Base-by-base conservation (phyloP, 257 asterid species). In the Asclepias syriaca region DNA sequence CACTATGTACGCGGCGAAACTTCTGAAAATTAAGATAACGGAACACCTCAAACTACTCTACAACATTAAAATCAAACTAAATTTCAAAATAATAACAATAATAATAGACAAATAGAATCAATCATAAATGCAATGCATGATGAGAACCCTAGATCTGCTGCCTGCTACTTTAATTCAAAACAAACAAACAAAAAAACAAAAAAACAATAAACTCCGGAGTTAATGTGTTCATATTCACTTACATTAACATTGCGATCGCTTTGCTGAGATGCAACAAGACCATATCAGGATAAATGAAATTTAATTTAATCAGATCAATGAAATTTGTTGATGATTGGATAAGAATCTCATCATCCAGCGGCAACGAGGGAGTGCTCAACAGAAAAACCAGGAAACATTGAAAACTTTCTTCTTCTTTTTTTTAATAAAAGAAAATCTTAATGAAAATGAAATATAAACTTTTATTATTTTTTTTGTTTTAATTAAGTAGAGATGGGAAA, bases 121-220 rank as follows among this genome's bases (percentile, higher is more conserved):
- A 22, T 46, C n/a, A 46, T 12, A 24, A 27, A 22, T 18, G 59
- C 24, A 22, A 68, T 6, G 49, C 18, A 37, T 18, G 1, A 37
- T 51, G 37, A 64, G 68, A 76, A 70, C 72, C 75, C 75, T 70
- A 76, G 80, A 76, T 76, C 80, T 70, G 76, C 69, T 53, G 8
- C 39, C 69, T 53, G 8, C 39, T 27, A 49, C 48, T 51, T 15
- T 24, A 27, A 54, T 69, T 48, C 2, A 29, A 29, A 58, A 57
- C 0, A 48, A 72, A 48, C 6, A 61, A 24, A 29, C 34, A 29
- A 29, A 29, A 29, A 29, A 29, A 29, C 1, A 29, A 29, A 29
- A 29, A 29, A 29, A 29, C 34, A 29, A 29, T 12, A 43, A 50
- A 4, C 21, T 43, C 2, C 12, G 9, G 12, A 64, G 21, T 4